A percentile compares a stretch with the other conserved stretches of the same genome.
Conservation (phyloP, 1,284 basidiomycete species). For the Irpex lacteus region DNA sequence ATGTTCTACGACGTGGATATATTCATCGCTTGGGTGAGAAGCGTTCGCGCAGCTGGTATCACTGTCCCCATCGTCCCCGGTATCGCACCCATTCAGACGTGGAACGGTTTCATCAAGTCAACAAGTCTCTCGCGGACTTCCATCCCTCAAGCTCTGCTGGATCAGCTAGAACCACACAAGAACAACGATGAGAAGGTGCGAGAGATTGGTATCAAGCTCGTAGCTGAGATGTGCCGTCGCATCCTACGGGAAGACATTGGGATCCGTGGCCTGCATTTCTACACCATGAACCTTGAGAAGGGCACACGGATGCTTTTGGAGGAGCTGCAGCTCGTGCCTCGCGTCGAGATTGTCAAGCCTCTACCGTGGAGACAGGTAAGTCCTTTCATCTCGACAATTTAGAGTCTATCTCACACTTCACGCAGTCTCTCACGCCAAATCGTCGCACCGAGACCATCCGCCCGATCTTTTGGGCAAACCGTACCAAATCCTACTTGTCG, state of each 20-base stretch:
- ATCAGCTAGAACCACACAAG: constrained; percentile 86
- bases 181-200: constrained; percentile 91
- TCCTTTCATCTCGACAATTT: not conserved
- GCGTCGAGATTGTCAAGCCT: constrained; percentile 85
- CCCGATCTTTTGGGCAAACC: constrained; percentile 96
- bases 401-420: constrained; percentile 8
- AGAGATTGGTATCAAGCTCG: constrained; percentile 83
- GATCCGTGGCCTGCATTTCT: constrained; percentile 90
- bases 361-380: constrained; percentile 88
- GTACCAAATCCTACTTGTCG: constrained; percentile 87
- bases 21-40: constrained; percentile 84
- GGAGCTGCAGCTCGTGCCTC: constrained; percentile 81
- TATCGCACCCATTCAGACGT: constrained; percentile 97
- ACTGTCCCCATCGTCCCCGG: constrained; percentile 94
- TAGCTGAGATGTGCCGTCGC: constrained; percentile 83
- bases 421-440: constrained; percentile 82
- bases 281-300: constrained; percentile 98
- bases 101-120: constrained; percentile 94
- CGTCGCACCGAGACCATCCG: constrained; percentile 87
- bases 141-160: constrained; percentile 81
- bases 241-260: constrained; percentile 80
- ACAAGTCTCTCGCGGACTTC: constrained; percentile 84
- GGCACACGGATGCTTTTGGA: constrained; percentile 91
- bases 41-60: constrained; percentile 84
- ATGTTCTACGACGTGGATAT: constrained; percentile 93